phyloP scores from a whole-genome alignment of 139 green algal genomes.

The Picochlorum sp. region DNA sequence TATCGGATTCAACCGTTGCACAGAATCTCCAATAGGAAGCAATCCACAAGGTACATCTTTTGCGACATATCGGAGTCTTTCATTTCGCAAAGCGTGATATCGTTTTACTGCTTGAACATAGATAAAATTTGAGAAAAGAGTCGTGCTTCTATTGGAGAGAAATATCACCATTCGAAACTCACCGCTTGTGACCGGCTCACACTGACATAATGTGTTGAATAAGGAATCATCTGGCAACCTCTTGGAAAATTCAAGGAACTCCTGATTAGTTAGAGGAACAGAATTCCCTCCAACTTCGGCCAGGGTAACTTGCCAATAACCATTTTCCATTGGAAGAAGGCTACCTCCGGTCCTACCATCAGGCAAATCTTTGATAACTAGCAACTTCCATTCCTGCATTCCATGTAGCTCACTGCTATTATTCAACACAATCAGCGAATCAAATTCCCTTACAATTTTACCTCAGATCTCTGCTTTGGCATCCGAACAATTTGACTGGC shows the following conservation, averaged over 20 bases:
- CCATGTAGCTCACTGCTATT: too few relatives aligned
- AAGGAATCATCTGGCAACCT: slow-evolving; percentile 1
- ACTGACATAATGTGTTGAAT: background rate
- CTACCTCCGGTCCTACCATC: background rate
- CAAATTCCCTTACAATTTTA: too few relatives aligned
- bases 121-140: too few relatives aligned
- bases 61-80: background rate
- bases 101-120: too few relatives aligned
- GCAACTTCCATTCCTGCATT: background rate
- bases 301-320: slow-evolving; percentile 5
- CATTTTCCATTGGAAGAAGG: background rate
- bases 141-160: too few relatives aligned
- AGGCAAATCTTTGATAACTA: background rate
- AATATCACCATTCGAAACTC: too few relatives aligned
- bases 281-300: background rate
- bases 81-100: background rate
- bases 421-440: too few relatives aligned
- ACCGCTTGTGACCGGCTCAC: background rate
- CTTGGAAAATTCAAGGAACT: background rate
- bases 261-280: background rate
- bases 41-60: background rate
- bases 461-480: too few relatives aligned
- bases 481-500: background rate
- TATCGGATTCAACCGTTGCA: background rate
- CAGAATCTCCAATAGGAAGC: slow-evolving; percentile 1